Percentiles rank a stretch among this genome's conserved stretches.
Evolutionary conservation across 2,329 filamentous ascomycete species (phyloP).

Genomic region (Nothophoma quercina): DNA sequence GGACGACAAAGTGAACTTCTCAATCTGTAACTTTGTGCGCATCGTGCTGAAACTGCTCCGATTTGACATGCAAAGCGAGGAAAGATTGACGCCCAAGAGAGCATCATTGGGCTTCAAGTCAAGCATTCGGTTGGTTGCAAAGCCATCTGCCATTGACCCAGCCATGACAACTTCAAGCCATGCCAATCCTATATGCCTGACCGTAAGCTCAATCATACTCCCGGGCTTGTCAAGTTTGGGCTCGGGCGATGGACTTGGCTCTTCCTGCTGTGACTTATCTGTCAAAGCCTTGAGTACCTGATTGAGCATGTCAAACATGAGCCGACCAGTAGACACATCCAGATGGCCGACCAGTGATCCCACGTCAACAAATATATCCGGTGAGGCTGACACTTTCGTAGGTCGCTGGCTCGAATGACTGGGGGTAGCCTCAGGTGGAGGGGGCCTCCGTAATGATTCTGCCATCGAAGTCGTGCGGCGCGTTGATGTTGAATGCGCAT

Average conservation of each 20-base stretch:
- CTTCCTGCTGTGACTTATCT: constrained; percentile 12
- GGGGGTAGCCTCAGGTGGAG: constrained; percentile 13
- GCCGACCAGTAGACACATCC: constrained; percentile 45
- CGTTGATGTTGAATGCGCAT: constrained; percentile 52
- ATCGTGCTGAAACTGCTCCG: constrained; percentile 23
- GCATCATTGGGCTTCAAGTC: constrained; percentile 36
- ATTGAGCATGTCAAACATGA: constrained; percentile 43
- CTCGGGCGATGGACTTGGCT: neutral
- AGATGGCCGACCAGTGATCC: constrained; percentile 45
- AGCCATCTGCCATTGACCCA: constrained; percentile 28
- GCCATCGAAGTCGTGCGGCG: constrained; percentile 36
- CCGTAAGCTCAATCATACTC: constrained; percentile 30
- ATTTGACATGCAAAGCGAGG: constrained; percentile 33
- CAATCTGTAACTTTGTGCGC: constrained; percentile 41
- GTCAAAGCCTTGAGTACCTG: constrained; percentile 32
- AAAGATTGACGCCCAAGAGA: constrained; percentile 38
- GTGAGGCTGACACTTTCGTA: constrained; percentile 16
- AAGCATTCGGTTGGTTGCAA: constrained; percentile 20
- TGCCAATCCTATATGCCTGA: constrained; percentile 40
- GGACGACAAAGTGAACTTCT: constrained; percentile 58
- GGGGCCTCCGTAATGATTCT: constrained; percentile 29
- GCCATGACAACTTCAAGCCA: constrained; percentile 42
- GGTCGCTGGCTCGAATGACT: constrained; percentile 15
- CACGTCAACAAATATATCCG: constrained; percentile 41
- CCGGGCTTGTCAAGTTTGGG: neutral